Base-by-base conservation (phyloP, 1,284 basidiomycete species). In the Gastroboletus turbinatus region DNA sequence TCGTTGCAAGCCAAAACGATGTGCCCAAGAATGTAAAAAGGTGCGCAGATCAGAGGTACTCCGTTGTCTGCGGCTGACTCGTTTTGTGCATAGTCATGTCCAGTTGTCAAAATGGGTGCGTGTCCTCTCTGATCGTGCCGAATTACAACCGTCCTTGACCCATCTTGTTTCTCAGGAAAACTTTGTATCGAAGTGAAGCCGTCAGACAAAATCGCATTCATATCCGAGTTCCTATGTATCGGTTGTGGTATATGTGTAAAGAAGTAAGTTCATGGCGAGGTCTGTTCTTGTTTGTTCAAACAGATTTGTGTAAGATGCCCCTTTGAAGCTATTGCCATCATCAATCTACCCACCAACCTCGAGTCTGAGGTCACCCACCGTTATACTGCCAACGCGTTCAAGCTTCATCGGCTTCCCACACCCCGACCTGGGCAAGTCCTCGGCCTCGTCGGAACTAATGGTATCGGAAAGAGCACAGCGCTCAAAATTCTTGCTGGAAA, bases 221-320 rank as follows among this genome's bases (percentile, higher is more conserved):
- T 98, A 75, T 98, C 96, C 30, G 95, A 98, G 75, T 94, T 96
- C 73, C 78, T 98, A 53, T 96, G 94, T 73, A 96, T 96, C 62
- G 94, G 94, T 68, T 98, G 95, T 75, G 95, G 95, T 90, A 97
- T 97, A 69, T 98, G 96, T 73, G 94, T 96, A 45, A 97, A 97
- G 78, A 97, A 96, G 94, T 96, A 67, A 72, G 89, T 75, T 25
- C 33, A 19, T 51, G 23, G 16, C 46, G 25, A 4, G 9, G 4
- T 54, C 57, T 61, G 47, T 33, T 46, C 56, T 45, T 53, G 36
- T 46, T 50, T 55, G 29, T 54, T 61, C 11, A 54, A 50, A 46
- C 14, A 4, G 16, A 46, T 54, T 40, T 29, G 44, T 52, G 29
- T 5, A 63, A 97, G 94, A 76, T 97, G 95, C 73, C 96, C 96